Evolutionary conservation across 2,329 filamentous ascomycete genomes (phyloP).

Genomic region (Acrocalymma vagum): DNA sequence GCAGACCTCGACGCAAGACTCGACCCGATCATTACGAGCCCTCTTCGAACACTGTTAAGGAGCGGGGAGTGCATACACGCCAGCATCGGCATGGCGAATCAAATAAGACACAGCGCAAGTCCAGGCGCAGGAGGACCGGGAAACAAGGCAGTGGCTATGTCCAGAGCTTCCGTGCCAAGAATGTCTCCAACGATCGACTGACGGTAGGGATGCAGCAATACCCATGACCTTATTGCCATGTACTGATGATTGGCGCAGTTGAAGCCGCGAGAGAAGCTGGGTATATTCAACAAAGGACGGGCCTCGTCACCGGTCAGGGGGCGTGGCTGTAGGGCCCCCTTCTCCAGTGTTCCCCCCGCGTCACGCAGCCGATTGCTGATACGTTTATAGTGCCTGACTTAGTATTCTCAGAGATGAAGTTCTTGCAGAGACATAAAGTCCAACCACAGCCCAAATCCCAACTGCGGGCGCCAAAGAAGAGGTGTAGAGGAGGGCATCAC

Average conservation of each 20-base stretch:
- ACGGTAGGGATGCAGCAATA: slow-evolving; percentile 48
- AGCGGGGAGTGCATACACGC: slow-evolving; percentile 30
- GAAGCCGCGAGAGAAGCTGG: slow-evolving; percentile 50
- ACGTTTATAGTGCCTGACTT: slow-evolving; percentile 57
- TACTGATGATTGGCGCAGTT: slow-evolving; percentile 50
- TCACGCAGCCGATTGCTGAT: slow-evolving; percentile 26
- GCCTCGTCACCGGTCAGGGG: slow-evolving; percentile 55
- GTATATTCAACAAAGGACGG: slow-evolving; percentile 59
- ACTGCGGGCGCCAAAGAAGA: slow-evolving; percentile 34
- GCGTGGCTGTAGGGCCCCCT: slow-evolving; percentile 49
- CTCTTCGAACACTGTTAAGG: slow-evolving; percentile 36
- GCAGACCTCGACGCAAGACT: slow-evolving; percentile 56
- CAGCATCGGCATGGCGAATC: slow-evolving; percentile 31
- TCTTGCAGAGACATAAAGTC: slow-evolving; percentile 50
- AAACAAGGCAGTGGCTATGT: slow-evolving; percentile 47
- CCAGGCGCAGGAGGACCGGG: slow-evolving; percentile 46
- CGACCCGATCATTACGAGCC: slow-evolving; percentile 55
- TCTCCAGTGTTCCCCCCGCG: slow-evolving; percentile 15
- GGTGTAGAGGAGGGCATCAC: slow-evolving; percentile 40
- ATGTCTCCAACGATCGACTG: slow-evolving; percentile 54
- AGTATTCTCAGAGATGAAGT: slow-evolving; percentile 61
- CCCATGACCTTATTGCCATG: slow-evolving; percentile 8
- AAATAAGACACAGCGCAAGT: slow-evolving; percentile 44
- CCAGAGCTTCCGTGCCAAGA: slow-evolving; percentile 55
- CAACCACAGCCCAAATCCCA: slow-evolving; percentile 31